Percentiles rank a stretch among this genome's conserved stretches.
These are phyloP conservation scores for Acanthamoeba rhysodes DNA, from an alignment of 208 protist species.

Conservation along the genomic window DNA sequence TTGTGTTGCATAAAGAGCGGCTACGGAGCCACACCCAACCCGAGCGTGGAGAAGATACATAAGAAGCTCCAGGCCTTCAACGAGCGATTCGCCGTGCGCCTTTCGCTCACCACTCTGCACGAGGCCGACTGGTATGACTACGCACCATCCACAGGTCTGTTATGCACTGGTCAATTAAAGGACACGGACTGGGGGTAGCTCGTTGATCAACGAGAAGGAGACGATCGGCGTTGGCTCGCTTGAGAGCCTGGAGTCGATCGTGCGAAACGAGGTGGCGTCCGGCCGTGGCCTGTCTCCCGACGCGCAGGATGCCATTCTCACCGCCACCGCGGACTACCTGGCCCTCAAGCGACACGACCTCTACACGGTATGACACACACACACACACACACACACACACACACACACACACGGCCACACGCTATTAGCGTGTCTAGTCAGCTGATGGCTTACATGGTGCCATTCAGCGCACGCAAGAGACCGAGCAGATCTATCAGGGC, in stretches of 20 bases:
- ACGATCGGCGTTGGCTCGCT: conserved; percentile 44
- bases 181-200: neutral
- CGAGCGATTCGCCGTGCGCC: conserved; percentile 54
- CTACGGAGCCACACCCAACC: conserved; percentile 1
- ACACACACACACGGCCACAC: neutral
- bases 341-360: conserved; percentile 55
- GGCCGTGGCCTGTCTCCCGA: neutral
- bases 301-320: conserved; percentile 60
- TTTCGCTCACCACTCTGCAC: conserved; percentile 65
- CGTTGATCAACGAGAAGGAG: conserved; percentile 56
- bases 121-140: conserved; percentile 41
- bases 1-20: neutral
- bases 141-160: neutral
- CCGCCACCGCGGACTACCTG: conserved; percentile 54
- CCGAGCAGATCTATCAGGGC: conserved; percentile 66
- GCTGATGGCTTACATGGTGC: neutral
- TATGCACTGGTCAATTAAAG: neutral
- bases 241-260: conserved; percentile 16
- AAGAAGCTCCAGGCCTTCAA: conserved; percentile 60
- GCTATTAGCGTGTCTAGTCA: neutral
- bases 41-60: conserved; percentile 30
- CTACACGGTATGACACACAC: neutral
- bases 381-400: neutral
- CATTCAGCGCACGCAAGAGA: conserved; percentile 61
- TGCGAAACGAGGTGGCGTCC: neutral